Base-by-base conservation (phyloP, 2,329 filamentous ascomycete genomes). In the Hypoxylon sp. region DNA sequence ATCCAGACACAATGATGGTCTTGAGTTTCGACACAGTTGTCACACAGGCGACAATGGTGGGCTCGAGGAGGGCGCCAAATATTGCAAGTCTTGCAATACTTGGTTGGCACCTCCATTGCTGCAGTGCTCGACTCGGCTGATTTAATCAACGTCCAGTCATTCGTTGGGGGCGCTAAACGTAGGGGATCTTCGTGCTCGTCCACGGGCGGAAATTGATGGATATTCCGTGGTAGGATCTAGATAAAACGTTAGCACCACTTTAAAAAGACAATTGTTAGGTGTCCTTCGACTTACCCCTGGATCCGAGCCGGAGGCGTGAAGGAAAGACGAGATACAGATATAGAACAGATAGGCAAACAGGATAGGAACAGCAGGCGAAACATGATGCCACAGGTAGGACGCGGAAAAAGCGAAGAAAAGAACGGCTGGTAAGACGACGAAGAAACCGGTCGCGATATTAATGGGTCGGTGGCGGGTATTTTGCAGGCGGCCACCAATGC, bases 1-100 rank as follows among this genome's bases (percentile, higher is more conserved):
- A 99, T 88, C 96, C 96, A 99, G 14, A 98, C 94, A 76, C 96
- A 99, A 80, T 99, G 96, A 77, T 99, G 96, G 76, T 99, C 96
- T 73, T 98, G 93, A 0, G 94, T 97, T 80, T 99, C 96, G 66
- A 99, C 89, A 79, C 96, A 99, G 79, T 97, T 98, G 81, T 99
- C 95, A 81, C 96, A 99, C 28, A 97, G 87, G 63, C 96, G 92
- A 81, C 96, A 99, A 81, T 99, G 96, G 77, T 99, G 97, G 64
- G 93, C 94, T 64, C 96, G 92, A 28, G 95, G 94, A 36, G 96
- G 96, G 1, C 96, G 92, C 96, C 96, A 99, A 73, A 99, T 94
- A 76, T 94, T 94, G 84, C 96, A 99, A 17, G 94, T 97, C 78
- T 94, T 95, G 87, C 96, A 99, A 82, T 97, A 98, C 82, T 99